Percentiles rank a stretch among this genome's conserved stretches.
Evolutionary conservation across 768 basidiomycete genomes (phyloP).

Genomic region (Termitomyces sp.): DNA sequence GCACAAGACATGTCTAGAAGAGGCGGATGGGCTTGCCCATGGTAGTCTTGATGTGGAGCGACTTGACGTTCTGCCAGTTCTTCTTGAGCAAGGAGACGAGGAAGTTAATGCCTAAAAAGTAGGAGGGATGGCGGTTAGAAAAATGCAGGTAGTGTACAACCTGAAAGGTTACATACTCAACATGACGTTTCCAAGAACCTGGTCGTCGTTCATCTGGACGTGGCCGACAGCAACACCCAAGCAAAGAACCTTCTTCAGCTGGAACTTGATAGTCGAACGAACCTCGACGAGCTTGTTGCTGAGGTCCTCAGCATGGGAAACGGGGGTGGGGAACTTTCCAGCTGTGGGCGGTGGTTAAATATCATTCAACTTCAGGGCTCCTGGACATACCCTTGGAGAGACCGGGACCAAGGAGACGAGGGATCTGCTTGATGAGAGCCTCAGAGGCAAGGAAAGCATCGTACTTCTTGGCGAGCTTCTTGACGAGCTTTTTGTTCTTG

Average conservation of each 20-base stretch:
- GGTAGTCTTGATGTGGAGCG: slow-evolving; percentile 96
- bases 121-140: neutral
- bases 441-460: slow-evolving; percentile 98
- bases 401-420: slow-evolving; percentile 99
- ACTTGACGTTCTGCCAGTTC: slow-evolving; percentile 99
- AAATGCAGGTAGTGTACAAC: neutral
- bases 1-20: slow-evolving; percentile 48
- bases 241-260: slow-evolving; percentile 98
- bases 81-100: slow-evolving; percentile 98
- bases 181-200: slow-evolving; percentile 97
- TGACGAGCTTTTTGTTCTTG: slow-evolving; percentile 99
- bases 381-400: slow-evolving; percentile 83
- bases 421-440: slow-evolving; percentile 98
- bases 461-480: slow-evolving; percentile 99
- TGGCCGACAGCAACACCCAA: slow-evolving; percentile 98
- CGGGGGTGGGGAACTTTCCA: slow-evolving; percentile 98
- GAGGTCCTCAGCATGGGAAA: slow-evolving; percentile 90
- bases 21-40: slow-evolving; percentile 98
- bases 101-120: slow-evolving; percentile 91
- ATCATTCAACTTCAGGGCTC: neutral
- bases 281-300: slow-evolving; percentile 89
- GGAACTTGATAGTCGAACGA: slow-evolving; percentile 99
- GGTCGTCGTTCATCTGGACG: slow-evolving; percentile 95
- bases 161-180: slow-evolving; percentile 51
- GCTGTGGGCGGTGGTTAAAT: slow-evolving; percentile 39